phyloP scores from a whole-genome alignment of 495 filamentous ascomycete genomes.

The Aspergillus sparsus region DNA sequence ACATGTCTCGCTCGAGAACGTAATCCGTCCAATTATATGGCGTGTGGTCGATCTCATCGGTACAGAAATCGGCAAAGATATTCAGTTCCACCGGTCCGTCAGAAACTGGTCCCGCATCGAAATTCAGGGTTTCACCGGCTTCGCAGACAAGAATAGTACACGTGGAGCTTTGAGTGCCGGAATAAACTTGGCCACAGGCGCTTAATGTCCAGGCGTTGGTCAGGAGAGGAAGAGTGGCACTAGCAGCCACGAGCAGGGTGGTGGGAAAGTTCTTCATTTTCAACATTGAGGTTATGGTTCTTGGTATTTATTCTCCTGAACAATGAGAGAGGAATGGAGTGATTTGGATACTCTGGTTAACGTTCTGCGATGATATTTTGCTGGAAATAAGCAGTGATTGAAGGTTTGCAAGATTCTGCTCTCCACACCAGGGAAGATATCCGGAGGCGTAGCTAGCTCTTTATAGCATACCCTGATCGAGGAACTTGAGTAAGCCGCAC shows the following conservation, averaged over 20 bases:
- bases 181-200: not conserved
- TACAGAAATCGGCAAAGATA: not conserved
- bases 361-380: too few relatives aligned
- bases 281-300: too few relatives aligned
- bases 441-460: too few relatives aligned
- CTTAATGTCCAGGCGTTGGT: not conserved
- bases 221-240: not conserved
- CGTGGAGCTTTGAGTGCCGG: not conserved
- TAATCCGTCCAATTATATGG: not conserved
- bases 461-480: too few relatives aligned
- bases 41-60: not conserved
- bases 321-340: too few relatives aligned
- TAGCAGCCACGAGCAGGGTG: not conserved
- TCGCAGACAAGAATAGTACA: not conserved
- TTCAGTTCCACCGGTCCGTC: not conserved
- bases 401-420: too few relatives aligned
- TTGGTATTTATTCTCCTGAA: too few relatives aligned
- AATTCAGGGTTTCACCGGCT: not conserved
- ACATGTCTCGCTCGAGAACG: not conserved
- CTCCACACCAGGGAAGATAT: too few relatives aligned
- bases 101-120: not conserved
- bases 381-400: too few relatives aligned
- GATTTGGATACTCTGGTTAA: too few relatives aligned
- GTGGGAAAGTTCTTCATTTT: not conserved
- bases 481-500: too few relatives aligned